Base-by-base conservation (phyloP, 345 rosid species). In the Eucalyptus urophylla region DNA sequence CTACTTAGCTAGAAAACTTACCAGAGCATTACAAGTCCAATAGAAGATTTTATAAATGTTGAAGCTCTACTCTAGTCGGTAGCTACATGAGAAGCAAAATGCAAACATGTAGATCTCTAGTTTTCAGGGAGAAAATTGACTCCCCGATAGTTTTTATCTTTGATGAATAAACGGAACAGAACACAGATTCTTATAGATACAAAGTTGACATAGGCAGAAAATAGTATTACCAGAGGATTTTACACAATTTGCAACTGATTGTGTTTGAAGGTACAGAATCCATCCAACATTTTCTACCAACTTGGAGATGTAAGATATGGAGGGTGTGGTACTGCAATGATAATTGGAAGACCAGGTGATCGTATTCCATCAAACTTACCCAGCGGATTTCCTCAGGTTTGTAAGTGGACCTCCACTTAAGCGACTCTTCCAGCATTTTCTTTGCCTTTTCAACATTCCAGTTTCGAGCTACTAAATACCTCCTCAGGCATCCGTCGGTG, bases 331-430 rank as follows among this genome's bases (percentile, higher is more conserved):
- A 16, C 37, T 33, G 29, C 87, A 86, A 58, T 44, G 16, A 17
- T n/a, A 49, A 29, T 24, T 67, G 29, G 80, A 87, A 29, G 76
- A 19, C 37, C 49, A 11, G 15, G 33, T n/a, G 44, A 80, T 25
- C 17, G 47, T 24, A 54, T n/a, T 13, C 19, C 6, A 87, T 53
- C 87, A 33, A 44, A 56, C 87, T 91, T 93, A 98, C 99, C 99
- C 99, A 97, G 69, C 95, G 97, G 89, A 95, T 97, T 90, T 96
- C 98, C 49, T 97, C 99, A 67, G 99, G 99, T 91, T 95, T 98
- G 92, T 92, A 98, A 22, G 95, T 89, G 49, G 96, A 93, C 89
- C 99, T 93, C 99, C 99, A 98, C 88, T 94, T 91, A 69, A 98
- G 92, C 51, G 99, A 92, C 87, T 96, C 99, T 65, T 95, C 95